Evolutionary conservation across 768 basidiomycete genomes (phyloP), one percentile per base, ranked within the genome.

Genomic region (Lactifluus volemus): DNA sequence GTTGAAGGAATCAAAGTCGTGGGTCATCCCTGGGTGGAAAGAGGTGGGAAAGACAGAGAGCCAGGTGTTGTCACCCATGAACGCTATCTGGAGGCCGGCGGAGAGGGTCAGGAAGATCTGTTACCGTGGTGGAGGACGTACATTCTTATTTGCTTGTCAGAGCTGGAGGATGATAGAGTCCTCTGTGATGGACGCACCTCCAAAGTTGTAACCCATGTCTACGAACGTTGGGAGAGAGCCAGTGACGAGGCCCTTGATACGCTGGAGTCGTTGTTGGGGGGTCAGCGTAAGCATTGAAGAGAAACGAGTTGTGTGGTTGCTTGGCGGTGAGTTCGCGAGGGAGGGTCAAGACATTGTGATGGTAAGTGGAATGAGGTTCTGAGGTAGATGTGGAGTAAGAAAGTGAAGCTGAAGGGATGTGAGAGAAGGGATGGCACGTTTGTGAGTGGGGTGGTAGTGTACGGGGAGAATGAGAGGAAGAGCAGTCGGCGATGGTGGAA

Each of bases 1-100:
- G 72, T 98, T 94, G 79, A 99, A 98, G 0, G 94, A 97, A 72
- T 97, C 94, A 70, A 84, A 98, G 0, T 95, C 87, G 69, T 84
- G 88, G 0, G 87, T 79, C 78, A 89, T 84, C 68, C 89, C 85
- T 14, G 76, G 71, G 32, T 80, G 77, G 66, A 98, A 93, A 5
- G 83, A 75, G 55, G 81, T 75, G 0, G 95, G 92, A 69, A 94
- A 99, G 12, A 95, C 81, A 1, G 85, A 81, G 73, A 89, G 82
- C 97, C 97, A 99, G 0, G 97, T 99, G 71, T 98, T 92, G 68
- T 98, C 96, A 0, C 97, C 96, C 85, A 92, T 92, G 70, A 98
- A 88, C 1, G 88, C 91, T 54, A 91, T 74, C 81, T 89, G 76
- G 56, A 60, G 10, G 11, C 4, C 21, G 10, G 21, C 2, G 21